Percentiles rank a stretch among this genome's conserved stretches.
These are phyloP conservation scores for Triticum monococcum DNA, from an alignment of 176 grass and related monocot species.

Conservation along the genomic window DNA sequence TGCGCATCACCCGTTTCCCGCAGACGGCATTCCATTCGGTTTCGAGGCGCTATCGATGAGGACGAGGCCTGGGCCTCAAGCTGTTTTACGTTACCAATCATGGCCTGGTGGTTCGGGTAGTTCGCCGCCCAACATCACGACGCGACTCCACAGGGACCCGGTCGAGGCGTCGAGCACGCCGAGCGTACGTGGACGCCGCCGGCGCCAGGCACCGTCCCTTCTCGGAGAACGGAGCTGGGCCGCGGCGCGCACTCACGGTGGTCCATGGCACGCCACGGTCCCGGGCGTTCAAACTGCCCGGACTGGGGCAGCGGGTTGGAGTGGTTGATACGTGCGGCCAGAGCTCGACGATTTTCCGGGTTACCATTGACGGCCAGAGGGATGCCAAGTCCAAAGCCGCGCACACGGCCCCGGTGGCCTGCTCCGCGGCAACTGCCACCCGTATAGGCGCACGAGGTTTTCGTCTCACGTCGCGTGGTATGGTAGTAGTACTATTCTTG, in stretches of 20 bases:
- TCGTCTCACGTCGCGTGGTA: background rate
- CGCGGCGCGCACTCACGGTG: background rate
- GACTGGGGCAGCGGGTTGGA: background rate
- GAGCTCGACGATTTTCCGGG: too few relatives aligned
- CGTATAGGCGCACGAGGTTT: background rate
- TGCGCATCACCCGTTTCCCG: background rate
- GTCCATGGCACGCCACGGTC: background rate
- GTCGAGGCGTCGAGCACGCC: background rate
- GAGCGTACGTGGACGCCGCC: slow-evolving; percentile 24
- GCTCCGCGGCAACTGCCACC: background rate
- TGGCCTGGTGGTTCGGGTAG: background rate
- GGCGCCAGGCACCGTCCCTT: background rate
- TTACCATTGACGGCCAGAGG: too few relatives aligned
- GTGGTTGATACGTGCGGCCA: background rate
- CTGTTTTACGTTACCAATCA: background rate
- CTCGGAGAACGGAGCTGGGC: background rate
- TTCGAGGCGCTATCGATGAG: background rate
- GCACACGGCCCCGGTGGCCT: background rate
- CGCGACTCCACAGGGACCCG: background rate
- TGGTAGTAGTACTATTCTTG: background rate
- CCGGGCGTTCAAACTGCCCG: background rate
- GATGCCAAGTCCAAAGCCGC: too few relatives aligned
- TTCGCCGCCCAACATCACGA: background rate
- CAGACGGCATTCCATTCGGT: background rate
- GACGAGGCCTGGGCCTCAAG: background rate